Percentiles rank a stretch among this genome's conserved stretches.
phyloP scores from a whole-genome alignment of 768 basidiomycete genomes.

The Lentinula raphanica region DNA sequence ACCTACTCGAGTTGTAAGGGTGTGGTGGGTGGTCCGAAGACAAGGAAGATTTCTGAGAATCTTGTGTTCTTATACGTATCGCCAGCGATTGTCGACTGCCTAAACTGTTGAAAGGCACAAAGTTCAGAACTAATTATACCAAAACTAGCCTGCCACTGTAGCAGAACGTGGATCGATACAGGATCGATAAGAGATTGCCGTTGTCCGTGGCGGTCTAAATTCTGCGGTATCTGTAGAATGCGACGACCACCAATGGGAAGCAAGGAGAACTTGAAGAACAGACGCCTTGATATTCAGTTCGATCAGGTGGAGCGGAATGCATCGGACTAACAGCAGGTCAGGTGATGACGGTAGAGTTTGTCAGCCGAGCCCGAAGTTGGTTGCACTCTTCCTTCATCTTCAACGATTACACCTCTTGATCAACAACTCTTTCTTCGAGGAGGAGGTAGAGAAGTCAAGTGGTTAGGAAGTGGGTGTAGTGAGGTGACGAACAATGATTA shows the following conservation, averaged over 20 bases:
- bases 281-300: neutral
- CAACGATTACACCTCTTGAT: constrained; percentile 28
- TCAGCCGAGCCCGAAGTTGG: neutral
- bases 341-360: neutral
- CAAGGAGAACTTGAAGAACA: neutral
- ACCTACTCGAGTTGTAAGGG: neutral
- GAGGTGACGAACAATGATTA: constrained; percentile 39
- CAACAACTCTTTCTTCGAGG: constrained; percentile 47
- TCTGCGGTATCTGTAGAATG: too few relatives aligned
- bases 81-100: neutral
- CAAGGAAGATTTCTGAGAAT: neutral
- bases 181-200: constrained; percentile 20
- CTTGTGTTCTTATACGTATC: neutral
- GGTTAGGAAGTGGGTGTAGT: constrained; percentile 71
- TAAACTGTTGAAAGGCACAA: neutral
- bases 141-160: neutral
- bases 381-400: neutral
- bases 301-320: neutral
- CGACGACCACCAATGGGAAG: too few relatives aligned
- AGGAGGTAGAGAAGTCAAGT: constrained; percentile 63
- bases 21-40: neutral
- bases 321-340: neutral
- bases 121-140: neutral
- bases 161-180: neutral
- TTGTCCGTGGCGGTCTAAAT: too few relatives aligned